A percentile compares a stretch with the other conserved stretches of the same genome.
Evolutionary conservation across 495 filamentous ascomycete species (phyloP).

Genomic region (Aspergillus funiculosus): DNA sequence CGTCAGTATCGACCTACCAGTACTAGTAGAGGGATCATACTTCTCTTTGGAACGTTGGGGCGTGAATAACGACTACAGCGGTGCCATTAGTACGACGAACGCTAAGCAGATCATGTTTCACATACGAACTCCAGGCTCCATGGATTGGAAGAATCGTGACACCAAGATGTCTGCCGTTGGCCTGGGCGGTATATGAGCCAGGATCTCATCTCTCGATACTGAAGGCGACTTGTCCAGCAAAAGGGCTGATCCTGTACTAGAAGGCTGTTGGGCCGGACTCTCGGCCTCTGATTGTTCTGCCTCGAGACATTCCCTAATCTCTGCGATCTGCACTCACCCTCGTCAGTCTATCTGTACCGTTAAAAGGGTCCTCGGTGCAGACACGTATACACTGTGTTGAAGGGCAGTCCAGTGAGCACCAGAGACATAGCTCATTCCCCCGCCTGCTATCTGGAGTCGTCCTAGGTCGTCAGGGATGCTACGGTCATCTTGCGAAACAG

Average conservation of each 20-base stretch:
- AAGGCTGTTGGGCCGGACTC: neutral
- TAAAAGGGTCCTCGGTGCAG: too few species aligned
- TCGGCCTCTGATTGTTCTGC: neutral
- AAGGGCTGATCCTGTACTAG: neutral
- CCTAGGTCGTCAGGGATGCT: neutral
- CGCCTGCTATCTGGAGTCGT: constrained; percentile 1
- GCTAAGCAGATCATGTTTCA: too few species aligned
- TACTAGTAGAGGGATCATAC: neutral
- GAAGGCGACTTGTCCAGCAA: neutral
- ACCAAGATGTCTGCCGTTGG: neutral
- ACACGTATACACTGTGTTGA: constrained; percentile 3
- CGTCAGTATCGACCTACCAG: neutral
- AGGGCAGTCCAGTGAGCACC: constrained; percentile 9
- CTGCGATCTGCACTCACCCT: constrained; percentile 13
- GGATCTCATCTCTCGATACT: neutral
- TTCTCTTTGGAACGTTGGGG: constrained; percentile 40
- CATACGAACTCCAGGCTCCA: constrained; percentile 9
- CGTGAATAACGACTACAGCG: constrained; percentile 34
- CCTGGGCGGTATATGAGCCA: neutral
- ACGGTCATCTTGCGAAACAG: too few species aligned
- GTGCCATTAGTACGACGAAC: too few species aligned
- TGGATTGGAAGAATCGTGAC: constrained; percentile 5
- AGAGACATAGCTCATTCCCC: constrained; percentile 5
- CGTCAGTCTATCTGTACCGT: too few species aligned
- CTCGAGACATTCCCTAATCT: constrained; percentile 3